These are phyloP conservation scores for Macrophomina pseudophaseolina DNA, from an alignment of 2,329 filamentous ascomycete genomes.

Conservation along the genomic window DNA sequence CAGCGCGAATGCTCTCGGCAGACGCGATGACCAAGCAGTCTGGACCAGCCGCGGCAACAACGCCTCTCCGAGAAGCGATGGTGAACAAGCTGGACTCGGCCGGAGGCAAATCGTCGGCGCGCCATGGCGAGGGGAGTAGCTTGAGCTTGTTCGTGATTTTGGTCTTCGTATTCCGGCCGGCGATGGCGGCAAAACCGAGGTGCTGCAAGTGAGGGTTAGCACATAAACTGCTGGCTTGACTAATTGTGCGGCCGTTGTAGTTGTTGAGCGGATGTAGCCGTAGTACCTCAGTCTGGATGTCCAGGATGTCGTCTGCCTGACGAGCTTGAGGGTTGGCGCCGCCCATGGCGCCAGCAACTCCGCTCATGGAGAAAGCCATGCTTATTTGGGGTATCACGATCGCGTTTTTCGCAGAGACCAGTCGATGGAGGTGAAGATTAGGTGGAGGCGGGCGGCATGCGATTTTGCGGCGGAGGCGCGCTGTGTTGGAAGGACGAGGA, in stretches of 20 bases:
- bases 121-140: constrained; percentile 78
- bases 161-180: constrained; percentile 8
- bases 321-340: constrained; percentile 49
- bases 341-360: constrained; percentile 48
- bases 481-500: constrained; percentile 17
- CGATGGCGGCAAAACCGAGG: constrained; percentile 74
- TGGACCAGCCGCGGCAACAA: constrained; percentile 84
- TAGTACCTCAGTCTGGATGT: constrained; percentile 80
- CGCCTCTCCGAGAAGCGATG: constrained; percentile 77
- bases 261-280: constrained; percentile 2
- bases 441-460: not conserved
- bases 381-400: constrained; percentile 30
- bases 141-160: constrained; percentile 74
- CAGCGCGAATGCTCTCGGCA: constrained; percentile 77
- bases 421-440: not conserved
- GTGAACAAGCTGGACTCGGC: constrained; percentile 82
- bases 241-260: constrained; percentile 28
- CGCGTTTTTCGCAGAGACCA: not conserved
- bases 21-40: constrained; percentile 91
- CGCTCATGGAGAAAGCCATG: constrained; percentile 70
- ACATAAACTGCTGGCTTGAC: not conserved
- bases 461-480: constrained; percentile 17
- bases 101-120: constrained; percentile 68
- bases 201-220: constrained; percentile 30
- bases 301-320: constrained; percentile 70